These are phyloP conservation scores for Trifolium fragiferum DNA, from an alignment of 306 rosid genomes.

Conservation along the genomic window DNA sequence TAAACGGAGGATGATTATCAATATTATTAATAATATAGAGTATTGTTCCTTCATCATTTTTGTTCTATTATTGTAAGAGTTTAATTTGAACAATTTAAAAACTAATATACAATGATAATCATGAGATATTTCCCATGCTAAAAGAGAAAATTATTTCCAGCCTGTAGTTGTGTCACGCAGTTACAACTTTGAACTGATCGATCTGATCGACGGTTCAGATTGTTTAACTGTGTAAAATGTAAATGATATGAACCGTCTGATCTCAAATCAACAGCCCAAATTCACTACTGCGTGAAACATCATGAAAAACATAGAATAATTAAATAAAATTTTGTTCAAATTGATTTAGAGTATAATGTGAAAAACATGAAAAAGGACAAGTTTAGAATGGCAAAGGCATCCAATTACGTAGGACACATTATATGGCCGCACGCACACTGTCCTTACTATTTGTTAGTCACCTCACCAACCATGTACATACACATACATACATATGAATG, in stretches of 20 bases:
- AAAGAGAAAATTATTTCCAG: too few species aligned
- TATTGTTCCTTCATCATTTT: constrained; percentile 46
- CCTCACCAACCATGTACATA: not conserved
- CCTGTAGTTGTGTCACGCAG: too few species aligned
- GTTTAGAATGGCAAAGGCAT: constrained; percentile 4
- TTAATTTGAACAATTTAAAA: too few species aligned
- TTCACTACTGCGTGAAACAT: too few species aligned
- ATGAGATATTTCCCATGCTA: not conserved
- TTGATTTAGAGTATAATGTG: not conserved
- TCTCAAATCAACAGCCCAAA: too few species aligned
- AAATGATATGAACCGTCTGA: too few species aligned
- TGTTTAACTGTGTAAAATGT: too few species aligned
- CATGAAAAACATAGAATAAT: not conserved
- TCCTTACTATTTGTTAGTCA: not conserved
- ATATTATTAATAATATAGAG: constrained; percentile 58
- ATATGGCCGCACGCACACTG: not conserved
- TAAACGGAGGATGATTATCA: constrained; percentile 45
- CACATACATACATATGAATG: not conserved
- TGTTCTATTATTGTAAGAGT: too few species aligned
- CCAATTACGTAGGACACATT: not conserved
- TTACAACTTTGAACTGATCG: too few species aligned
- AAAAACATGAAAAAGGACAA: not conserved
- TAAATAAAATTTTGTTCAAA: not conserved
- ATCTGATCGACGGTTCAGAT: too few species aligned
- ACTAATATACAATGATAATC: too few species aligned